Evolutionary conservation across 768 basidiomycete genomes (phyloP), one percentile per base, ranked within the genome.

Genomic region (Kwoniella mangroviensis): DNA sequence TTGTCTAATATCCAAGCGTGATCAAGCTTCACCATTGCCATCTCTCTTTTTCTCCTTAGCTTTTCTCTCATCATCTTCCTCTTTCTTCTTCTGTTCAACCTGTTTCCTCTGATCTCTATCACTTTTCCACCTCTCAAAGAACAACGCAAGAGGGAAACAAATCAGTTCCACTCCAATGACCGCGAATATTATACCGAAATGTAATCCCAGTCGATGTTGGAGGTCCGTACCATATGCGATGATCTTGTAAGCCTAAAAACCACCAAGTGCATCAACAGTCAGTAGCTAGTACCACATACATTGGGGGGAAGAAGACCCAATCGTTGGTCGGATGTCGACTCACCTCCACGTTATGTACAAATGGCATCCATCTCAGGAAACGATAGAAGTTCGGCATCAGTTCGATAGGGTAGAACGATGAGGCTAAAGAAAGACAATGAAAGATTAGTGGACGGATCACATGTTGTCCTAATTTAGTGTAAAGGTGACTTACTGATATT

Each of bases 381-480:
- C 61, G 60, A 74, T 83, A 84, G 60, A 81, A 82, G 6, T 59
- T 42, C 19, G 76, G 75, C 69, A 81, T 75, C 40, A 80, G 24
- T 19, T 78, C 76, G 12, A 82, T 66, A 0, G 83, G 83, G 71
- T 73, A 80, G 77, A 84, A 84, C 5, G 77, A 79, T 15, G 78
- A 77, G 24, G 82, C 79, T 80, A 49, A 12, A 6, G 58, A 12
- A 21, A 28, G 17, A 34, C 13, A 49, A 53, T 53, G 19, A 43
- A 21, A 41, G 63, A 24, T 40, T 19, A 52, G 24, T 19, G 6
- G 34, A 34, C 34, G 34, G 34, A 34, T 34, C 34, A 34, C 6
- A 6, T 34, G 34, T 6, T 34, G 34, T 34, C 34, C 9, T 0
- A 21, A 24, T 17, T 21, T 42, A 34, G 7, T 51, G 5, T n/a